Percentiles rank a stretch among this genome's conserved stretches.
phyloP scores from a whole-genome alignment of 2,329 filamentous ascomycete genomes.

The Botrytis galanthina region DNA sequence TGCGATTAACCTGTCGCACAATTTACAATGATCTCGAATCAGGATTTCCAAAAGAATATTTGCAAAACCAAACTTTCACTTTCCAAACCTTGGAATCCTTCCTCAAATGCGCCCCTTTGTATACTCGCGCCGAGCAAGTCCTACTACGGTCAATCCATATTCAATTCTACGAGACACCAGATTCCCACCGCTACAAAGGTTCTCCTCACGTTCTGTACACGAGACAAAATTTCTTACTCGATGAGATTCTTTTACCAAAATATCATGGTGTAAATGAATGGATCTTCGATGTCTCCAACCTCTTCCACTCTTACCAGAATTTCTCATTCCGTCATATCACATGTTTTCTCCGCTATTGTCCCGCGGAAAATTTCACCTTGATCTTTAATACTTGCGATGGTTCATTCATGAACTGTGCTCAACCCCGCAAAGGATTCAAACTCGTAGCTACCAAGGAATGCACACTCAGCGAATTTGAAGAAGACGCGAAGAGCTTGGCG shows the following conservation, averaged over 20 bases:
- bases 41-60: neutral
- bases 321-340: neutral
- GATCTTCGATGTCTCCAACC: neutral
- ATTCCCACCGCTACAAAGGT: neutral
- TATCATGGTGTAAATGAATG: neutral
- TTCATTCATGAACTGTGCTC: neutral
- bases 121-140: neutral
- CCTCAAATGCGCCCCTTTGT: neutral
- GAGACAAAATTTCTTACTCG: neutral
- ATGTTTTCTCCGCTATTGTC: neutral
- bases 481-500: fast-evolving
- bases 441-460: fast-evolving
- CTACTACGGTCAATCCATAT: neutral
- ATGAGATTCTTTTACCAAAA: neutral
- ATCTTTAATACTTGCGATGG: neutral
- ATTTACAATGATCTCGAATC: neutral
- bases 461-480: neutral
- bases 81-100: neutral
- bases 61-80: neutral
- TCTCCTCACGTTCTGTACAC: neutral
- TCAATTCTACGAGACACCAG: neutral
- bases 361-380: neutral
- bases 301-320: neutral
- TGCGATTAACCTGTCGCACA: neutral
- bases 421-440: neutral